Conservation (phyloP, 1,139 yeast species). For the Candida smagusa region DNA sequence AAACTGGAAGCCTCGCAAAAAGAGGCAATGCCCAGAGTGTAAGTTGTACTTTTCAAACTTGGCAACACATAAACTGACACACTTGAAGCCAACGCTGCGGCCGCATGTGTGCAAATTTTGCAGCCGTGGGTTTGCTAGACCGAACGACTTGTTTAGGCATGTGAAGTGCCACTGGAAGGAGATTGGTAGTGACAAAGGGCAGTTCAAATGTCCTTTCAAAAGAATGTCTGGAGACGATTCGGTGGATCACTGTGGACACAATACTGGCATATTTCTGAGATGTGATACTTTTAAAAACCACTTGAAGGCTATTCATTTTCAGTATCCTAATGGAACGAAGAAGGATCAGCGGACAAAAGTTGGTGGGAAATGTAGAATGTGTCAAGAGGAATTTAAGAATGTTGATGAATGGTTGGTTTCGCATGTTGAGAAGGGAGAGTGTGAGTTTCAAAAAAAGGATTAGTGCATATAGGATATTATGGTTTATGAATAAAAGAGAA, state of each 20-base stretch:
- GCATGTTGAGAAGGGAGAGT: constrained; percentile 63
- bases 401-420: constrained; percentile 77
- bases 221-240: constrained; percentile 10
- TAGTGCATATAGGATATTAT: constrained; percentile 14
- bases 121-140: constrained; percentile 80
- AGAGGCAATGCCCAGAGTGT: constrained; percentile 84
- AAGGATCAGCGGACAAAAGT: constrained; percentile 71
- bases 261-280: constrained; percentile 78
- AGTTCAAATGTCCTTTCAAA: constrained; percentile 46
- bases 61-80: constrained; percentile 84
- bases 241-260: constrained; percentile 60
- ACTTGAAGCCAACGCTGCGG: constrained; percentile 66
- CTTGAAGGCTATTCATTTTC: constrained; percentile 83
- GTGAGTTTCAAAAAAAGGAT: constrained; percentile 24
- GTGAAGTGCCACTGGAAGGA: constrained; percentile 81
- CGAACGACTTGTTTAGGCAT: constrained; percentile 82
- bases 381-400: constrained; percentile 59
- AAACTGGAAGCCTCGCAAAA: constrained; percentile 56
- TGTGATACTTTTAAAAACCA: constrained; percentile 93
- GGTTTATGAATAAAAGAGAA: not conserved
- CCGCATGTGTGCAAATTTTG: constrained; percentile 80
- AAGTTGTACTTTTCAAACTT: constrained; percentile 71
- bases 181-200: constrained; percentile 49
- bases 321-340: constrained; percentile 82
- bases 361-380: constrained; percentile 73